Evolutionary conservation across 345 rosid species (phyloP).

Genomic region (Salix koriyanagi): DNA sequence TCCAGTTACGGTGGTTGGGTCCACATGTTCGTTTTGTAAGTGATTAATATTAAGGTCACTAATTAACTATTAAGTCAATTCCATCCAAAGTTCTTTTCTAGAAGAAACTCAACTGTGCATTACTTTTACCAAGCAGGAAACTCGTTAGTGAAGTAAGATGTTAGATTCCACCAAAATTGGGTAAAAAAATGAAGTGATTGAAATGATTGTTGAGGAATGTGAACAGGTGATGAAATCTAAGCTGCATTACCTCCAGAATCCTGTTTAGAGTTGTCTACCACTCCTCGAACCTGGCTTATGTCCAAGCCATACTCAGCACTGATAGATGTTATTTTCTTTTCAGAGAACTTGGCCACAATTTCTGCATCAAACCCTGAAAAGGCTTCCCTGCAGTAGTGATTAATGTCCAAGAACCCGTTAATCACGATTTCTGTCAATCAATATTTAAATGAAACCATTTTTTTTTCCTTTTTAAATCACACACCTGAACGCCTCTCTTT

Average conservation of each 20-base stretch:
- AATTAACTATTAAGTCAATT: neutral
- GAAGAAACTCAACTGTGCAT: neutral
- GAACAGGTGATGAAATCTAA: neutral
- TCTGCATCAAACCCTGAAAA: slow-evolving; percentile 58
- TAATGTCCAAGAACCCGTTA: neutral
- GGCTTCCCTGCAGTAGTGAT: slow-evolving; percentile 40
- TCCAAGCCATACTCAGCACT: slow-evolving; percentile 43
- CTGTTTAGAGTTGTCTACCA: slow-evolving; percentile 48
- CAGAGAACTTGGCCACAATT: slow-evolving; percentile 40
- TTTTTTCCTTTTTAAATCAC: neutral
- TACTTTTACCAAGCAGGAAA: neutral
- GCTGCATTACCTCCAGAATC: slow-evolving; percentile 42
- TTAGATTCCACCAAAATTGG: neutral
- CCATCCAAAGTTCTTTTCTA: neutral
- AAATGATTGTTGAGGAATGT: neutral
- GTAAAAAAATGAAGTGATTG: neutral
- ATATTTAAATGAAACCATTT: neutral
- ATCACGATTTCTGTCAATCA: neutral
- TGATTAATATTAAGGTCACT: neutral
- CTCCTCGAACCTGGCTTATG: slow-evolving; percentile 49
- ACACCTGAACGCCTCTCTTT: slow-evolving; percentile 50
- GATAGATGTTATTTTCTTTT: slow-evolving; percentile 45
- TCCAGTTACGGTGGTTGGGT: neutral
- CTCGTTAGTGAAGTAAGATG: neutral
- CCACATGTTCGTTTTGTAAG: neutral